Evolutionary conservation across 805 yeast genomes (phyloP), one percentile per base, ranked within the genome.

Genomic region (Tetrapisispora phaffii): DNA sequence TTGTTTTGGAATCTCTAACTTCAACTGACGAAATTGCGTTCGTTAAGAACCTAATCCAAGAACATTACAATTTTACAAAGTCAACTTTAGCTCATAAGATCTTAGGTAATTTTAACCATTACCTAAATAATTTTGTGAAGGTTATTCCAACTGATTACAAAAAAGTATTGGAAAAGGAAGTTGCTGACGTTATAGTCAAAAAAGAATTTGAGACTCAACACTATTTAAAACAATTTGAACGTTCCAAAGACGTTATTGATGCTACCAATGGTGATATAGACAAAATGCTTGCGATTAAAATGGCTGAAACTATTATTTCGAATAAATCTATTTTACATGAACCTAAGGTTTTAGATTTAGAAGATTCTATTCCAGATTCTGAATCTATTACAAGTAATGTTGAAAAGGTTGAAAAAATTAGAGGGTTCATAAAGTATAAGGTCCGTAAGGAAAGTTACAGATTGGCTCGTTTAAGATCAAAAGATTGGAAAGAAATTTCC

Each of bases 11-110:
- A 39, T 72, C 74, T 41, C 75, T 90, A 42, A 73, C 78, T 43
- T 97, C 90, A 54, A 95, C 97, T 7, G 74, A 82, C 40, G 98
- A 90, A 69, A 85, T 89, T 69, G 96, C 96, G 0, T 88, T 86
- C 68, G 79, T 90, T 58, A 82, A 96, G 61, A 95, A 94, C 23
- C 74, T 90, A 59, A 79, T 90, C 55, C 96, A 90, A 67, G 96
- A 93, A 60, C 97, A 93, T 67, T 81, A 88, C 58, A 95, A 88
- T 64, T 88, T 85, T 77, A 90, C 98, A 45, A 84, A 82, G 29
- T 90, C 97, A 36, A 90, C 83, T 60, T 76, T 93, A 51, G 96
- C 97, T 42, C 84, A 79, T 55, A 76, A 83, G 48, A 76, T 93
- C 50, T 75, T 90, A 70, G 74, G 70, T 51, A 89, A 89, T 67